Conservation (phyloP, 176 grass and related monocot species). For the Lolium multiflorum region DNA sequence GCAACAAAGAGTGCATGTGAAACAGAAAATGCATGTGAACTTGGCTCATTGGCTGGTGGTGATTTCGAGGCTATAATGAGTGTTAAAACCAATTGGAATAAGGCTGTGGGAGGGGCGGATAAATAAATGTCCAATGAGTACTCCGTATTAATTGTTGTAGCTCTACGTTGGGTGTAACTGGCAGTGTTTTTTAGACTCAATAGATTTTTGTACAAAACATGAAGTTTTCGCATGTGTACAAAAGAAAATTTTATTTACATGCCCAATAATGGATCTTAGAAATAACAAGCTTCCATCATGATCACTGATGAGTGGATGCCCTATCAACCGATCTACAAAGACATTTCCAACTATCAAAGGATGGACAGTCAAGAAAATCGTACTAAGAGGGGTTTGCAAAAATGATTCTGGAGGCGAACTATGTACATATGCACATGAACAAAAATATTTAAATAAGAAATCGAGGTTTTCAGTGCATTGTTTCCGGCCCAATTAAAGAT, state of each 20-base stretch:
- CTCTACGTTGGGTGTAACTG: neutral
- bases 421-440: neutral
- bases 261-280: neutral
- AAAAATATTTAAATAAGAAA: neutral
- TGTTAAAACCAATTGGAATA: too few species aligned
- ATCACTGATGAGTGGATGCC: neutral
- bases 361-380: neutral
- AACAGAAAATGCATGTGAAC: too few species aligned
- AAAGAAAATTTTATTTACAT: neutral
- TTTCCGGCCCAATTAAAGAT: neutral
- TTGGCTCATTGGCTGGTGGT: too few species aligned
- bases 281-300: neutral
- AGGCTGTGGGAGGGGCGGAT: too few species aligned
- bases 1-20: neutral
- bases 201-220: too few species aligned
- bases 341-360: neutral
- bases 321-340: neutral
- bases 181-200: too few species aligned
- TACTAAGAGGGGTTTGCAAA: neutral
- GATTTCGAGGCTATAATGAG: too few species aligned
- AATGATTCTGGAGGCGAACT: neutral
- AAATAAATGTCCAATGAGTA: neutral
- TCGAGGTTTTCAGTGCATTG: neutral
- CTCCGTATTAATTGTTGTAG: neutral
- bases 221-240: too few species aligned